These are phyloP conservation scores for Chaetomium globosum DNA, from an alignment of 2,329 filamentous ascomycete species.

Conservation along the genomic window DNA sequence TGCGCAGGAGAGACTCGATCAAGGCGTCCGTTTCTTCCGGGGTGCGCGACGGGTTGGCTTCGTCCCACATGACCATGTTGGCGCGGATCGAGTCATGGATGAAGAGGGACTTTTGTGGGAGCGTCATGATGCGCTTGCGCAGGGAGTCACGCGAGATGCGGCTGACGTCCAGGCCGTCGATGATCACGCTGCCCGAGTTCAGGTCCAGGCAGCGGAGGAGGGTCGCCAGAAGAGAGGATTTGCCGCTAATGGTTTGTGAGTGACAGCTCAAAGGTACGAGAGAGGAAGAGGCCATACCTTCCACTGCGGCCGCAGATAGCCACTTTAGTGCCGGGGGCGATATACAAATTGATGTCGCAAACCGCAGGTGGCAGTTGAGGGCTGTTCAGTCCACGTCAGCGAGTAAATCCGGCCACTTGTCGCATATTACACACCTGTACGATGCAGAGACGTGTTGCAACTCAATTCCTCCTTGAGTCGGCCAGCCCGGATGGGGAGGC, in stretches of 20 bases:
- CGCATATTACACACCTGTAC: slow-evolving; percentile 9
- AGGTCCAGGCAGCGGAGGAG: slow-evolving; percentile 23
- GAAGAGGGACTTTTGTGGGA: slow-evolving; percentile 20
- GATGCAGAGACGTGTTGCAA: slow-evolving; percentile 14
- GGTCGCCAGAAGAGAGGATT: slow-evolving; percentile 24
- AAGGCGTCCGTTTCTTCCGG: slow-evolving; percentile 13
- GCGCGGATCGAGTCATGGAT: slow-evolving; percentile 24
- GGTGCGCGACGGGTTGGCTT: background rate
- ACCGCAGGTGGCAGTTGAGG: slow-evolving; percentile 10
- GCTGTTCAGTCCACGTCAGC: background rate
- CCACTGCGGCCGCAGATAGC: slow-evolving; percentile 22
- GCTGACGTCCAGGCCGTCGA: slow-evolving; percentile 26
- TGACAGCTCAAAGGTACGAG: too few relatives aligned
- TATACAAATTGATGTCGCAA: slow-evolving; percentile 16
- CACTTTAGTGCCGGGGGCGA: slow-evolving; percentile 18
- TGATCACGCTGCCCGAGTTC: slow-evolving; percentile 21
- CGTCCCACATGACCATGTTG: slow-evolving; percentile 25
- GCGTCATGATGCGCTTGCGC: slow-evolving; percentile 24
- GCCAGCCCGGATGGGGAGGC: slow-evolving; percentile 15
- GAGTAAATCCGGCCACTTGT: background rate
- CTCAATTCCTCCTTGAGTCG: slow-evolving; percentile 12
- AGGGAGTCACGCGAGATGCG: slow-evolving; percentile 20
- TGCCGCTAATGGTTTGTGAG: slow-evolving; percentile 19
- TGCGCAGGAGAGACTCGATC: slow-evolving; percentile 23
- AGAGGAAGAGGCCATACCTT: slow-evolving; percentile 4